These are phyloP conservation scores for Hawksworthiomyces lignivorus DNA, from an alignment of 2,329 filamentous ascomycete genomes.

Conservation along the genomic window DNA sequence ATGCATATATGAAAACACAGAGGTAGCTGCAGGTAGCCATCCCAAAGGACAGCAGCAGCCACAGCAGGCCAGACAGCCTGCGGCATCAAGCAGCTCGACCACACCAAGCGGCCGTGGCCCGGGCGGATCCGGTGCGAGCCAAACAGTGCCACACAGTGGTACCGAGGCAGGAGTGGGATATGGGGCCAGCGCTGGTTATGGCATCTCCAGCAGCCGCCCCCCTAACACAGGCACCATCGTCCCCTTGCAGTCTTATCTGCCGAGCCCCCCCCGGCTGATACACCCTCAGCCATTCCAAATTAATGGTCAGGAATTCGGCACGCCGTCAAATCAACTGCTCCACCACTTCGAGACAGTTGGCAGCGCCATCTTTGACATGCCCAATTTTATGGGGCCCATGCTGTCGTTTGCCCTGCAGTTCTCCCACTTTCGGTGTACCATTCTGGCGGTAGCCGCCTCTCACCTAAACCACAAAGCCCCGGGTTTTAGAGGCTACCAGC, in stretches of 20 bases:
- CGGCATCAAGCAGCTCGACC: background rate
- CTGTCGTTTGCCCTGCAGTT: conserved; percentile 10
- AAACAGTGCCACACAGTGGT: too few relatives aligned
- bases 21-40: background rate
- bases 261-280: conserved; percentile 7
- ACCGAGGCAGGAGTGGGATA: too few relatives aligned
- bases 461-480: conserved; percentile 16
- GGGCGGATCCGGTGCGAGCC: too few relatives aligned
- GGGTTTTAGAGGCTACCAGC: conserved; percentile 8
- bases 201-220: too few relatives aligned
- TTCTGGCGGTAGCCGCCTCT: conserved; percentile 14
- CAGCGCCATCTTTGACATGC: conserved; percentile 13
- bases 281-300: conserved; percentile 7
- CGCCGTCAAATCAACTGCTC: conserved; percentile 13
- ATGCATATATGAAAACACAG: conserved; percentile 13
- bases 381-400: conserved; percentile 11
- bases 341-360: conserved; percentile 13
- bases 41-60: background rate
- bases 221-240: too few relatives aligned
- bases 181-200: background rate
- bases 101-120: too few relatives aligned
- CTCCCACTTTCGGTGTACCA: conserved; percentile 15
- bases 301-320: conserved; percentile 10
- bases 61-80: too few relatives aligned
- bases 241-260: too few relatives aligned